These are phyloP conservation scores for Fusarium papillatum DNA, from an alignment of 2,329 filamentous ascomycete species.

Conservation along the genomic window DNA sequence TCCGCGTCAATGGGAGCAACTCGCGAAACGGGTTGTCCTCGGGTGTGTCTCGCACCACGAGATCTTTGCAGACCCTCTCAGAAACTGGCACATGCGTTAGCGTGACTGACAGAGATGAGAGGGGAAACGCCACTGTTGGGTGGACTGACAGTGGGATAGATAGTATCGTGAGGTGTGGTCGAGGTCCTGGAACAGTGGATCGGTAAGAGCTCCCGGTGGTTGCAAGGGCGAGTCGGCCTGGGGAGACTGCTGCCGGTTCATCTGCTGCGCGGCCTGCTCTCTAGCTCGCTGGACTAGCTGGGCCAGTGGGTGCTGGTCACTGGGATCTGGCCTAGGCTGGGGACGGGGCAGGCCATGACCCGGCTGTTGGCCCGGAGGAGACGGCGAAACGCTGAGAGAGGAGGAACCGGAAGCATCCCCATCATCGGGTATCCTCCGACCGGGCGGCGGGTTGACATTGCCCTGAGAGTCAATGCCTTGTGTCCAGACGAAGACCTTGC, in stretches of 20 bases:
- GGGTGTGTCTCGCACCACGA: conserved; percentile 62
- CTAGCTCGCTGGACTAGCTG: conserved; percentile 32
- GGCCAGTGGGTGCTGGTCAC: conserved; percentile 37
- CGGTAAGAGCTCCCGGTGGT: conserved; percentile 54
- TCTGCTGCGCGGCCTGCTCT: conserved; percentile 27
- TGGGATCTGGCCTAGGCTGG: conserved; percentile 35
- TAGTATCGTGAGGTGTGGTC: conserved; percentile 60
- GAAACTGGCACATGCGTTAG: conserved; percentile 54
- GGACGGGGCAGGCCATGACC: conserved; percentile 19
- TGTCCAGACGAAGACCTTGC: conserved; percentile 72
- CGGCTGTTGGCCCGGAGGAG: conserved; percentile 4
- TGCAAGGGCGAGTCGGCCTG: conserved; percentile 35
- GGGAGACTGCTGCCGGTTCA: conserved; percentile 19
- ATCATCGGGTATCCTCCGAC: conserved; percentile 38
- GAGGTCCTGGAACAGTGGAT: conserved; percentile 69
- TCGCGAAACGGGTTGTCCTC: conserved; percentile 63
- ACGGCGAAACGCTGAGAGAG: conserved; percentile 19
- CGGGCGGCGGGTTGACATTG: conserved; percentile 54
- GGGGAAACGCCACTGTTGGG: conserved; percentile 19
- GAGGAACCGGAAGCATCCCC: conserved; percentile 24
- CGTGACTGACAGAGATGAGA: conserved; percentile 21
- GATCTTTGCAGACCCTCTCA: conserved; percentile 65
- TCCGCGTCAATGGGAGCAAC: conserved; percentile 60
- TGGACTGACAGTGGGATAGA: conserved; percentile 61
- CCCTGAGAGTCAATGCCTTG: conserved; percentile 64